Percentiles rank a stretch among this genome's conserved stretches.
These are phyloP conservation scores for Vaucheria bursata DNA, from an alignment of 352 stramenopile genomes.

Conservation along the genomic window DNA sequence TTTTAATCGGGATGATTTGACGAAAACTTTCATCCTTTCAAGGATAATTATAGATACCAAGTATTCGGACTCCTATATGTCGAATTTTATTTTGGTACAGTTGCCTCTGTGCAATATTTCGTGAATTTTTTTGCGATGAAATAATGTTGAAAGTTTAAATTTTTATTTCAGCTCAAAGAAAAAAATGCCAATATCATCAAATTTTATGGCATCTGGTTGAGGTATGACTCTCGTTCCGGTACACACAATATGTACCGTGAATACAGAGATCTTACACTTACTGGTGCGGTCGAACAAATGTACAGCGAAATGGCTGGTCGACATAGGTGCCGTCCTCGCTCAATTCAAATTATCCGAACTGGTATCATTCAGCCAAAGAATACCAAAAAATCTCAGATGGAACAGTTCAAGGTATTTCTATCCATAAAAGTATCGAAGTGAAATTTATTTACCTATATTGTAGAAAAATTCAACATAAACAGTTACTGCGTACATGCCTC, in stretches of 20 bases:
- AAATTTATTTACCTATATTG: no score
- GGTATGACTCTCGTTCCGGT: conserved; percentile 97
- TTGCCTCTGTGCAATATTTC: no score
- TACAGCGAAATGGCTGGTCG: conserved; percentile 97
- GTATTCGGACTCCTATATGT: no score
- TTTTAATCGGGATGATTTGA: no score
- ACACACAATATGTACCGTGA: conserved; percentile 99
- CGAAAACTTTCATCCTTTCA: no score
- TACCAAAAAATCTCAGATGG: conserved; percentile 86
- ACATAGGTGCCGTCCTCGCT: conserved; percentile 88
- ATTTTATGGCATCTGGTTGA: conserved; percentile 99
- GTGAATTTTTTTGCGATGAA: no score
- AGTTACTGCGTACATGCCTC: no score
- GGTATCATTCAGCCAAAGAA: conserved; percentile 86
- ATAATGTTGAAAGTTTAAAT: no score
- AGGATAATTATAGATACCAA: no score
- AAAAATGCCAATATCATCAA: conserved; percentile 97
- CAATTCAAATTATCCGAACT: conserved; percentile 99
- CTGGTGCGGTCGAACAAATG: conserved; percentile 93
- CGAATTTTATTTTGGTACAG: no score
- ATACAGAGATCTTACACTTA: conserved; percentile 96
- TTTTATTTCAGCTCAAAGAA: conserved; percentile 84
- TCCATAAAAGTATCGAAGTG: no score
- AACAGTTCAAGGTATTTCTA: conserved; percentile 94
- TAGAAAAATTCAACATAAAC: no score